Percentiles rank a stretch among this genome's conserved stretches.
Evolutionary conservation across 768 basidiomycete genomes (phyloP).

Genomic region (Tulasnella sp.): DNA sequence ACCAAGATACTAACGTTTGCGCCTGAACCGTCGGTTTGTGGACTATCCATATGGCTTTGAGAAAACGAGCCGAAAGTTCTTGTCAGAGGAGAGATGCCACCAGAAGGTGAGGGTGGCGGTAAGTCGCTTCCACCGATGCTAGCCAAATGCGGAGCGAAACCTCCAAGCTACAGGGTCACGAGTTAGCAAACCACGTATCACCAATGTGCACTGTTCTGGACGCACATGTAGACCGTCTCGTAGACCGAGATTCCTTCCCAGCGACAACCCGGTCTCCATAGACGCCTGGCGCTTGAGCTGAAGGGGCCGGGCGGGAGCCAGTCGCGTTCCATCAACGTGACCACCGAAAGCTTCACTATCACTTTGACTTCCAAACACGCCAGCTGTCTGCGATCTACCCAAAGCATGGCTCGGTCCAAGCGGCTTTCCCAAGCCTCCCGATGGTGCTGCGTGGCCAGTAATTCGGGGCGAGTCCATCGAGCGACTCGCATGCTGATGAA

Average conservation of each 20-base stretch:
- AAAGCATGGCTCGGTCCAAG: not conserved
- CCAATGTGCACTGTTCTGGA: not conserved
- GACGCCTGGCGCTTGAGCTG: slow-evolving; percentile 7
- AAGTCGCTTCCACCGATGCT: slow-evolving; percentile 38
- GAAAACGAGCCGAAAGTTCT: slow-evolving; percentile 5
- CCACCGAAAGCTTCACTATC: slow-evolving; percentile 12
- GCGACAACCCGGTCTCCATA: slow-evolving; percentile 5
- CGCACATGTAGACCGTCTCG: not conserved
- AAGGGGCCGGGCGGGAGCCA: not conserved
- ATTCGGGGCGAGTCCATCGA: slow-evolving; percentile 13
- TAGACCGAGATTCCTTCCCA: not conserved
- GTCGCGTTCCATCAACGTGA: not conserved
- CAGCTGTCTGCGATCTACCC: not conserved
- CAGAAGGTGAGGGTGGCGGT: slow-evolving; percentile 65
- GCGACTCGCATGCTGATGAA: slow-evolving; percentile 14
- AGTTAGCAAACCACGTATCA: not conserved
- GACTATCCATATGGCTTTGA: slow-evolving; percentile 8
- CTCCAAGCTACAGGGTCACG: not conserved
- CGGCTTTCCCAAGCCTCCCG: not conserved
- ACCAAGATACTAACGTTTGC: not conserved
- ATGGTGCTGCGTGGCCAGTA: not conserved
- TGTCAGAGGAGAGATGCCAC: slow-evolving; percentile 20
- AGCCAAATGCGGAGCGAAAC: not conserved
- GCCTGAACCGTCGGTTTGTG: not conserved
- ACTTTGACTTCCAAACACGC: slow-evolving; percentile 13